These are phyloP conservation scores for Gilbertella persicaria DNA, from an alignment of 371 early-diverging fungal genomes.

Conservation along the genomic window DNA sequence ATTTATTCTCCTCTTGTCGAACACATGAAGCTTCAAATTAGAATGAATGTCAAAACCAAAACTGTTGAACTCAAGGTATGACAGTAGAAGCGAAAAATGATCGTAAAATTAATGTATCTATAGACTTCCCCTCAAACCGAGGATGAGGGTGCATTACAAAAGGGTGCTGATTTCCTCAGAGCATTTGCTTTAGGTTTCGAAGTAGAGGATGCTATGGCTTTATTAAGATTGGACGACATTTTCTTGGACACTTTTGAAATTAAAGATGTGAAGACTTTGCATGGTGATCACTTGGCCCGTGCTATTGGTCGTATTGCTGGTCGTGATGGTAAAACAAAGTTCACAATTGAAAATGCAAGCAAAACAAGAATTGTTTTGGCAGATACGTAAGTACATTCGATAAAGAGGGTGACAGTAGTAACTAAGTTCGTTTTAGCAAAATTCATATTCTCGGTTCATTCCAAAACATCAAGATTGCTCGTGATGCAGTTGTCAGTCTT, in stretches of 20 bases:
- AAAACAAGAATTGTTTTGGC: slow-evolving; percentile 98
- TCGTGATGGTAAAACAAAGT: slow-evolving; percentile 97
- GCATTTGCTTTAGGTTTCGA: slow-evolving; percentile 95
- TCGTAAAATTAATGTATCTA: neutral
- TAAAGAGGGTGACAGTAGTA: neutral
- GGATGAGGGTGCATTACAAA: slow-evolving; percentile 89
- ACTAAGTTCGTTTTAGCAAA: slow-evolving; percentile 50
- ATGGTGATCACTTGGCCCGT: slow-evolving; percentile 95
- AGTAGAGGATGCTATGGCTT: slow-evolving; percentile 92
- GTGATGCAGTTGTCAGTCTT: slow-evolving; percentile 93
- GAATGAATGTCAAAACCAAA: slow-evolving; percentile 91
- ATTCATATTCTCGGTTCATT: slow-evolving; percentile 97
- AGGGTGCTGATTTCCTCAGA: slow-evolving; percentile 92
- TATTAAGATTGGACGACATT: slow-evolving; percentile 94
- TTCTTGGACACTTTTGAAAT: slow-evolving; percentile 97
- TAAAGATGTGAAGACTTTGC: slow-evolving; percentile 97
- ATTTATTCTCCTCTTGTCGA: slow-evolving; percentile 99
- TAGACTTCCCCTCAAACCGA: slow-evolving; percentile 81
- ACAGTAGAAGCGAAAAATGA: neutral
- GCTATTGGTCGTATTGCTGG: slow-evolving; percentile 99
- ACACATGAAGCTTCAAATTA: slow-evolving; percentile 94
- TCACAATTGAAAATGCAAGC: slow-evolving; percentile 91
- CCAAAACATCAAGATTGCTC: slow-evolving; percentile 97
- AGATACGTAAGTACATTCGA: slow-evolving; percentile 74
- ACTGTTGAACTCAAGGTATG: slow-evolving; percentile 88